Evolutionary conservation across 768 basidiomycete species (phyloP), one percentile per base, ranked within the genome.

Genomic region (Pleurotus platypus): DNA sequence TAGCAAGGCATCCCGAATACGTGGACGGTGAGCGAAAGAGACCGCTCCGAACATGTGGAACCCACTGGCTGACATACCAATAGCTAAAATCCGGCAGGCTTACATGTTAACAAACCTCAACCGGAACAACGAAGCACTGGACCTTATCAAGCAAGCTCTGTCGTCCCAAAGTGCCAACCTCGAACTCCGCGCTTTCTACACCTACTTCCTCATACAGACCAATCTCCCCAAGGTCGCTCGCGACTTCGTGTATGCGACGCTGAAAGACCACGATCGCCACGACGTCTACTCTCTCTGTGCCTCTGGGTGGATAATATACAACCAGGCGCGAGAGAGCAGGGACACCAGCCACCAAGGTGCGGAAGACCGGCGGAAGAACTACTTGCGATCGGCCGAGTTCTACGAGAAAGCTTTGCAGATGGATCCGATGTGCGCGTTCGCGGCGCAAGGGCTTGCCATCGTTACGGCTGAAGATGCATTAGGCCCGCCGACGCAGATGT

Each of bases 381-480:
- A 92, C 73, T 80, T 85, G 56, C 79, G 93, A 8, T 82, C 89
- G 2, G 92, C 92, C 1, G 94, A 97, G 69, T 92, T 92, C 61
- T 98, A 91, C 66, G 92, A 95, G 67, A 94, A 93, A 68, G 96
- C 95, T 0, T 72, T 99, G 35, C 82, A 84, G 48, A 64, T 93
- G 4, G 94, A 98, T 66, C 86, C 92, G 0, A 74, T 81, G 24
- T 97, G 94, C 70, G 93, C 93, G 1, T 85, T 94, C 59, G 97
- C 95, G 2, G 97, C 96, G 4, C 94, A 97, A 67, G 96, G 96
- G 2, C 77, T 99, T 6, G 97, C 95, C 1, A 98, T 98, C 61
- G 85, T 91, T 3, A 86, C 92, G 2, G 96, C 94, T 0, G 97
- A 99, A 67, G 94, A 96, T 69, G 87, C 89, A 0, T 72, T 98